These are phyloP conservation scores for Parietaria judaica DNA, from an alignment of 306 rosid species.

Conservation along the genomic window DNA sequence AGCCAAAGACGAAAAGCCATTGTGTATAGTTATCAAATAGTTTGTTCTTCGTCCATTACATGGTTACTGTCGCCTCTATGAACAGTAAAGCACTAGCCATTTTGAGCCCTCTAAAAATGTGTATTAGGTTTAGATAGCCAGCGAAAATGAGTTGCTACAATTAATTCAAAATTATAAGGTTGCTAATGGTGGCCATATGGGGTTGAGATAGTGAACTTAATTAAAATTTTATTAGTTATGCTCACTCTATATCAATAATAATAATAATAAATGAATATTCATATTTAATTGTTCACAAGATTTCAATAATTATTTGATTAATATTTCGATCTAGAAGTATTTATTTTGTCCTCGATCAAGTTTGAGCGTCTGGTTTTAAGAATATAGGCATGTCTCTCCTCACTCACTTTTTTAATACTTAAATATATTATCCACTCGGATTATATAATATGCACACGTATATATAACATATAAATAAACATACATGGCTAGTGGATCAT, in stretches of 20 bases:
- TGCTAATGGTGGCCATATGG: constrained; percentile 18
- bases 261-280: neutral
- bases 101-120: neutral
- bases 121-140: neutral
- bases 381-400: constrained; percentile 11
- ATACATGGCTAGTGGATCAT: neutral
- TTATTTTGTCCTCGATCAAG: constrained; percentile 27
- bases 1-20: neutral
- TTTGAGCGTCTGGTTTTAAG: constrained; percentile 7
- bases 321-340: neutral
- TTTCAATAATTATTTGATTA: neutral
- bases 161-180: constrained; percentile 24
- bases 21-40: neutral
- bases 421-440: neutral
- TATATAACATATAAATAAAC: no score
- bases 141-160: constrained; percentile 17
- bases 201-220: constrained; percentile 1
- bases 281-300: neutral
- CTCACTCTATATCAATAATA: neutral
- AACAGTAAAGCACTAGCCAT: no score
- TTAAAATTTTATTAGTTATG: neutral
- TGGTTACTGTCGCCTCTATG: no score
- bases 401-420: constrained; percentile 9
- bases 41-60: neutral
- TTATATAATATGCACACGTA: neutral